Percentiles rank a stretch among this genome's conserved stretches.
Evolutionary conservation across 441 rosid species (phyloP).

Genomic region (Metrosideros polymorpha): DNA sequence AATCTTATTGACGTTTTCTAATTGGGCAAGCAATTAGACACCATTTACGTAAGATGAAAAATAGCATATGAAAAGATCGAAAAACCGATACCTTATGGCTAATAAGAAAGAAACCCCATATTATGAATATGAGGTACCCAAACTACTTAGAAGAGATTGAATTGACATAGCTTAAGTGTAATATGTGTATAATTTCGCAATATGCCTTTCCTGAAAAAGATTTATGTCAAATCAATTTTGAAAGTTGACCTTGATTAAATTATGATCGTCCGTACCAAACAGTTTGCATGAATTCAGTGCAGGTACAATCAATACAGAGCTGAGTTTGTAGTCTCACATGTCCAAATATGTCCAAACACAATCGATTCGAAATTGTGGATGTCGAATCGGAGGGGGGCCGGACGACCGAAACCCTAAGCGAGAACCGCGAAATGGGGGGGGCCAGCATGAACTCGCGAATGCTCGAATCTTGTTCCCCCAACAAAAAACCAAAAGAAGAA

Average conservation of each 20-base stretch:
- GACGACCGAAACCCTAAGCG: neutral
- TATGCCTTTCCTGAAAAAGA: neutral
- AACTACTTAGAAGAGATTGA: neutral
- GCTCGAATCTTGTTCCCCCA: neutral
- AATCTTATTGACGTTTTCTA: neutral
- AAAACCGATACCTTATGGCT: neutral
- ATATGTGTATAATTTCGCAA: neutral
- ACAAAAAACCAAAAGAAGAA: neutral
- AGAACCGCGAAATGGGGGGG: neutral
- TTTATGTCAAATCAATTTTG: neutral
- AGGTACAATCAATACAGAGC: neutral
- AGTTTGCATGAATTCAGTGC: neutral
- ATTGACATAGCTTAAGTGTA: neutral
- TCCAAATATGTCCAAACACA: too few species aligned
- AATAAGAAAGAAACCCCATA: neutral
- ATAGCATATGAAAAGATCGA: neutral
- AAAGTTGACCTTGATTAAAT: neutral
- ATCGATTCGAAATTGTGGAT: too few species aligned
- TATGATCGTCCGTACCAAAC: neutral
- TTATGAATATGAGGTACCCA: neutral
- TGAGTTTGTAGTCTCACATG: neutral
- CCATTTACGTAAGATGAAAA: neutral
- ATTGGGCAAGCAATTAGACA: too few species aligned
- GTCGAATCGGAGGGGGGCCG: neutral
- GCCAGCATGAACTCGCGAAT: neutral